phyloP scores from a whole-genome alignment of 2,329 filamentous ascomycete genomes.

The Neopestalotiopsis rosae region DNA sequence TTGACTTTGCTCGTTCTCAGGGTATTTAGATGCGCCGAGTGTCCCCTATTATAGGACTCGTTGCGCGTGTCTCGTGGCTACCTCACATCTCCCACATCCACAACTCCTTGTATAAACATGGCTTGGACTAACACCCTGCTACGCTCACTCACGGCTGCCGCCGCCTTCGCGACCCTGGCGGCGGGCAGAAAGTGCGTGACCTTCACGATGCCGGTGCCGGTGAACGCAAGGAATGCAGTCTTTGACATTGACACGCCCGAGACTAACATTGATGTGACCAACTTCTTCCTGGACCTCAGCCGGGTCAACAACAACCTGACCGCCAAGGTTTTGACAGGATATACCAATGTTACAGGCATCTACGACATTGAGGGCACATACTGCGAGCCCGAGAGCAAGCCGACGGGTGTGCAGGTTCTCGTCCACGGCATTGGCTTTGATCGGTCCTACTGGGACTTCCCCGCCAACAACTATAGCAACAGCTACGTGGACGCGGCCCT shows the following conservation, averaged over 20 bases:
- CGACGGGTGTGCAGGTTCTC: slow-evolving; percentile 47
- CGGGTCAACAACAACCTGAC: slow-evolving; percentile 55
- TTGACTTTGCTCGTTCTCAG: background rate
- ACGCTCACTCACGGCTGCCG: background rate
- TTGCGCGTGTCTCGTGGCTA: background rate
- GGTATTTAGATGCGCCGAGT: no score
- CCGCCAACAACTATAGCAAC: slow-evolving; percentile 64
- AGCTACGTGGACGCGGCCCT: slow-evolving; percentile 61
- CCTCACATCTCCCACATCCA: no score
- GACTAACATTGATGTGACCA: slow-evolving; percentile 60
- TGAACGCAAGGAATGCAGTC: slow-evolving; percentile 57
- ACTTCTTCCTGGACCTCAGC: slow-evolving; percentile 55
- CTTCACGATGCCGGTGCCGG: slow-evolving; percentile 58
- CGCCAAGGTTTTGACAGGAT: slow-evolving; percentile 22
- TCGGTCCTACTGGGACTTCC: slow-evolving; percentile 66
- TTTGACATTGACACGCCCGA: slow-evolving; percentile 54
- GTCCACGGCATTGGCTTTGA: slow-evolving; percentile 62
- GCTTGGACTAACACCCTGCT: background rate
- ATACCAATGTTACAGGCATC: slow-evolving; percentile 53
- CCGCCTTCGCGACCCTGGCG: background rate
- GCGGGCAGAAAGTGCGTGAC: slow-evolving; percentile 48
- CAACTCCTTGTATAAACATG: background rate
- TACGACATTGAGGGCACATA: slow-evolving; percentile 67
- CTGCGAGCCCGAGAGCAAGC: slow-evolving; percentile 58
- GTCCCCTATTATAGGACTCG: no score